Base-by-base conservation (phyloP, 1,139 yeast genomes). In the Zygosaccharomyces sapae region DNA sequence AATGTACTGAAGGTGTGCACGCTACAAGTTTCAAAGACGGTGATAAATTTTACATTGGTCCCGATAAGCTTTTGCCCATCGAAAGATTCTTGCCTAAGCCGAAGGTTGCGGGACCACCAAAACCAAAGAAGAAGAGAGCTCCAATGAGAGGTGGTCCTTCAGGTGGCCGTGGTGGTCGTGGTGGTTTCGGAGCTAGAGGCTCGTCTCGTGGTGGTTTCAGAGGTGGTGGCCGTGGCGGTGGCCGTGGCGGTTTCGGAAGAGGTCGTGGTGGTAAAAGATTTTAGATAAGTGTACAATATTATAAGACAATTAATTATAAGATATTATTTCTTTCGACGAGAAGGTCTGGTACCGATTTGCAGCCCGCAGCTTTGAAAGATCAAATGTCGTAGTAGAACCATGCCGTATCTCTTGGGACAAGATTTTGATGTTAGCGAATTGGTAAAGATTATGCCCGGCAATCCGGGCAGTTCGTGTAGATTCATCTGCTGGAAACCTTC, bases 81-180 rank as follows among this genome's bases (percentile, higher is more conserved):
- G 98, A 92, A 64, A 81, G 98, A 75, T 90, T 90, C 72, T 76
- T 89, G 70, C 97, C 97, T 56, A 87, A 89, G 73, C 92, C 97
- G 45, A 82, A 85, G 72, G 82, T 74, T 68, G 76, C 74, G 40
- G 95, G 94, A 37, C 85, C 90, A 59, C 83, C 83, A 66, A 84
- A 88, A 56, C 82, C 87, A 70, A 81, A 82, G 71, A 81, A 82
- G 71, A 70, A 77, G 52, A 73, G 78, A 50, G 72, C 77, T 42
- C 72, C 76, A 24, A 65, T 69, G 45, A 57, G 71, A 38, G 76
- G 79, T 46, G 76, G 76, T 31, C 71, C 78, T 41, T 31, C 34
- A 6, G 71, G 73, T 38, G 70, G 75, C 34, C 74, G 79, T 44
- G 69, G 70, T 38, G 39, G 50, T 47, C 67, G 73, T 47, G 72